Conservation (phyloP, 1,139 yeast species). For the Wickerhamiella pararugosa region DNA sequence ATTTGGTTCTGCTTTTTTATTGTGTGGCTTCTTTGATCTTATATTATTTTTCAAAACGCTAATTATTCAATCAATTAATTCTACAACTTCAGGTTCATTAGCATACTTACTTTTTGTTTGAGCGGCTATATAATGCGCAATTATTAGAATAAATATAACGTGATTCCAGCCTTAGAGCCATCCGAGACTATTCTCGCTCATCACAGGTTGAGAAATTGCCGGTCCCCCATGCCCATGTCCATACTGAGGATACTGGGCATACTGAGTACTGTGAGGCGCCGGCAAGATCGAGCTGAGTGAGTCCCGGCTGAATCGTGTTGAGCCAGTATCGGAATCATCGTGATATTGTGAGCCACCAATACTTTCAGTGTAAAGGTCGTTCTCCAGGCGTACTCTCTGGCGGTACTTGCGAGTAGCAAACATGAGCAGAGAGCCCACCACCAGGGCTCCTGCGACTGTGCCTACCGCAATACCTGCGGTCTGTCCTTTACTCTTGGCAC, state of each 20-base stretch:
- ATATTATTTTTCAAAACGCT: too few relatives aligned
- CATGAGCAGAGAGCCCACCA: slow-evolving; percentile 35
- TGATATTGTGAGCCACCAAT: slow-evolving; percentile 13
- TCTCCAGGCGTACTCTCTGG: slow-evolving; percentile 10
- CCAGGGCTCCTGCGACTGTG: slow-evolving; percentile 71
- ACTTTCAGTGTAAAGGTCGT: slow-evolving; percentile 8
- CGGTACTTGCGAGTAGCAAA: slow-evolving; percentile 22
- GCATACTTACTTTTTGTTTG: too few relatives aligned
- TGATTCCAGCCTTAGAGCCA: slow-evolving; percentile 6
- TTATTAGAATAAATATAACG: too few relatives aligned
- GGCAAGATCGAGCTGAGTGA: too few relatives aligned
- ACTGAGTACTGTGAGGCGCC: too few relatives aligned
- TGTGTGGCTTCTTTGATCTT: slow-evolving; percentile 40
- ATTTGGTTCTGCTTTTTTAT: slow-evolving; percentile 58
- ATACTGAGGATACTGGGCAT: background rate
- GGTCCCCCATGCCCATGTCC: slow-evolving; percentile 4
- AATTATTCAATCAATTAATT: too few relatives aligned
- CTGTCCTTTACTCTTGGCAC: slow-evolving; percentile 5
- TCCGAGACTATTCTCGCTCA: slow-evolving; percentile 11
- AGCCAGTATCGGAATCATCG: slow-evolving; percentile 7
- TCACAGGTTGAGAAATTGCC: slow-evolving; percentile 16
- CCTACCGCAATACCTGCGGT: slow-evolving; percentile 75
- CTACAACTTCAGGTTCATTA: too few relatives aligned
- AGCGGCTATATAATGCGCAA: too few relatives aligned
- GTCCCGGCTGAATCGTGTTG: slow-evolving; percentile 1